Conservation (phyloP, 371 early-diverging fungal genomes). For the Mucor plumbeus region DNA sequence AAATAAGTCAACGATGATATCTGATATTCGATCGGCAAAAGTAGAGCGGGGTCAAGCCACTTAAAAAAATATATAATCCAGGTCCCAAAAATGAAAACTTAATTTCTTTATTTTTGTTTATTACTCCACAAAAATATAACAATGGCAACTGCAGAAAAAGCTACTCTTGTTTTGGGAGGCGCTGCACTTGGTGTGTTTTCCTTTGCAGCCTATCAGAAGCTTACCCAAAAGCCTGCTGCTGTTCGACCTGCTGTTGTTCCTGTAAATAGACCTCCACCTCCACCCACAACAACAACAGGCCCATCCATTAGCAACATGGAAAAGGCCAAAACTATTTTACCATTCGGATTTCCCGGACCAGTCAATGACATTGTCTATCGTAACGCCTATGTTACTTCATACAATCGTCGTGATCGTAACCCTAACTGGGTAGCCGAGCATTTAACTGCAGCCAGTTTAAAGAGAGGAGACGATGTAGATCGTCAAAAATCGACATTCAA, state of each 20-base stretch:
- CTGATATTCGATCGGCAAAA: too few species aligned
- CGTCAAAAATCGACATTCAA: conserved; percentile 73
- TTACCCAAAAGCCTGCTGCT: conserved; percentile 35
- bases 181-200: conserved; percentile 54
- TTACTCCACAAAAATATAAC: background rate
- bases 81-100: background rate
- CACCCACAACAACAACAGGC: background rate
- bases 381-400: conserved; percentile 65
- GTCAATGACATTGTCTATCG: conserved; percentile 64
- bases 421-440: conserved; percentile 91
- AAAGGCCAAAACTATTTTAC: conserved; percentile 51
- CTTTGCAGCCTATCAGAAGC: conserved; percentile 49
- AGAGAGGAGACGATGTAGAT: conserved; percentile 60
- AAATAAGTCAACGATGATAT: too few species aligned
- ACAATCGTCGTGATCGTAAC: conserved; percentile 80
- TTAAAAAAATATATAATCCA: background rate
- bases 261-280: conserved; percentile 2
- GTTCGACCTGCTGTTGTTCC: conserved; percentile 14
- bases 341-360: conserved; percentile 62
- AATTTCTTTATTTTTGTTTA: conserved; percentile 1
- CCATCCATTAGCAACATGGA: conserved; percentile 30
- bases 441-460: conserved; percentile 68
- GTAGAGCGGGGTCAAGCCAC: conserved; percentile 4
- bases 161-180: conserved; percentile 53
- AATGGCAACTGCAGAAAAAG: conserved; percentile 42